A percentile compares a stretch with the other conserved stretches of the same genome.
phyloP scores from a whole-genome alignment of 129 eudicot species.

The Kitagawia praeruptora region DNA sequence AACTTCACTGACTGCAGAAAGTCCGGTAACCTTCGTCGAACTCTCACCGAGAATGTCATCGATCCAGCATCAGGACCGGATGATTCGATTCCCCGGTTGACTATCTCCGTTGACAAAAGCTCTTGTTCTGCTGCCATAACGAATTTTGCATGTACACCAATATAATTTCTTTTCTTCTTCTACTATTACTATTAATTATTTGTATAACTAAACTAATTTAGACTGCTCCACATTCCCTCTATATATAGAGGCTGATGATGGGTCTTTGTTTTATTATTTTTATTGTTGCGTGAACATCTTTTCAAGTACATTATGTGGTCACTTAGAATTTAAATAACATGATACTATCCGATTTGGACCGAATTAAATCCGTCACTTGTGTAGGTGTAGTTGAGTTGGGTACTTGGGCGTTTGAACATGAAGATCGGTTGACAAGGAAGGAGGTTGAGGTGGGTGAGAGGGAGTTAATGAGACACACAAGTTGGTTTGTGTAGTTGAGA shows the following conservation, averaged over 20 bases:
- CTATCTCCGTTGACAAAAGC: constrained; percentile 85
- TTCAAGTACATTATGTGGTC: no score
- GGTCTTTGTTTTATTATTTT: no score
- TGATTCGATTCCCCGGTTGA: constrained; percentile 65
- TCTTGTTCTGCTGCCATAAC: constrained; percentile 47
- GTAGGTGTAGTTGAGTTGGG: background rate
- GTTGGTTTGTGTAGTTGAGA: constrained; percentile 24
- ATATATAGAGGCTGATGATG: background rate
- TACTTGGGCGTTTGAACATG: background rate
- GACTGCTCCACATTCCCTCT: background rate
- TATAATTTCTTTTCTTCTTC: background rate
- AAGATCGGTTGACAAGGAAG: background rate
- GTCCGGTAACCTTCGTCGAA: constrained; percentile 72
- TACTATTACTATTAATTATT: background rate
- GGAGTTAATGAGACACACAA: constrained; percentile 22
- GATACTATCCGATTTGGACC: no score
- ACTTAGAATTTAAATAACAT: no score
- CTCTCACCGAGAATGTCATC: constrained; percentile 73
- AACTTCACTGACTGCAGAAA: constrained; percentile 77
- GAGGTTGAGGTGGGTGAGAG: constrained; percentile 20
- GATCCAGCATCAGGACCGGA: constrained; percentile 85
- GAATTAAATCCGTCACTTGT: background rate
- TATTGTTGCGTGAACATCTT: no score
- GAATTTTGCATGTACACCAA: background rate
- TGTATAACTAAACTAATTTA: background rate